Percentiles rank a stretch among this genome's conserved stretches.
phyloP scores from a whole-genome alignment of 495 filamentous ascomycete genomes.

The Aeminium ludgeri region DNA sequence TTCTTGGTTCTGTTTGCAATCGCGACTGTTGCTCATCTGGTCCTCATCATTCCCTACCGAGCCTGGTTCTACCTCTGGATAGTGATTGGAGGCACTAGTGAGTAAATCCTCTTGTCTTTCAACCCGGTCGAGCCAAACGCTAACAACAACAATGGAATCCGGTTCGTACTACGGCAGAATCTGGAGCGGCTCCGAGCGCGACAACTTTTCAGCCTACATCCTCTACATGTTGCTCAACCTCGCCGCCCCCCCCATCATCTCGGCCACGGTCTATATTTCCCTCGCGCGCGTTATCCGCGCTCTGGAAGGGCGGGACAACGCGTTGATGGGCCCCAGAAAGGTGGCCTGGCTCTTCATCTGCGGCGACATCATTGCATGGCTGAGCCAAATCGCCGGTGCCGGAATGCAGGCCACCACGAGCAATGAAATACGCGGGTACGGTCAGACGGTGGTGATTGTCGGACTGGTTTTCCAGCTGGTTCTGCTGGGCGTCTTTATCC shows the following conservation, averaged over 20 bases:
- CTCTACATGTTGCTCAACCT: slow-evolving; percentile 24
- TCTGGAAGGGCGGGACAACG: slow-evolving; percentile 28
- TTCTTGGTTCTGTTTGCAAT: slow-evolving; percentile 11
- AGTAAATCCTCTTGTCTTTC: slow-evolving; percentile 1
- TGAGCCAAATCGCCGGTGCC: slow-evolving; percentile 27
- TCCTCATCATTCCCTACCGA: slow-evolving; percentile 1
- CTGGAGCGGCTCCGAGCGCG: not conserved
- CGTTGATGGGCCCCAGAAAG: slow-evolving; percentile 22
- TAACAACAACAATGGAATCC: slow-evolving; percentile 24
- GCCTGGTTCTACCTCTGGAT: slow-evolving; percentile 11
- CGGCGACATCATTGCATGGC: slow-evolving; percentile 30
- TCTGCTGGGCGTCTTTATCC: slow-evolving; percentile 29
- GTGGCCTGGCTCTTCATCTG: slow-evolving; percentile 31
- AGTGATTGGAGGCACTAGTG: slow-evolving; percentile 9
- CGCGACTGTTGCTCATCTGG: slow-evolving; percentile 2
- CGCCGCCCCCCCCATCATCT: slow-evolving; percentile 26
- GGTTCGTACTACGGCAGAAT: slow-evolving; percentile 29
- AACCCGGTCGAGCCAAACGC: slow-evolving; percentile 15
- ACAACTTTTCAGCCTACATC: slow-evolving; percentile 8
- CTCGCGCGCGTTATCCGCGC: slow-evolving; percentile 26
- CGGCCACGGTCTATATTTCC: slow-evolving; percentile 31
- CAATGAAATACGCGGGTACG: not conserved
- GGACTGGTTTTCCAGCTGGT: slow-evolving; percentile 30
- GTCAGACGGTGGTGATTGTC: slow-evolving; percentile 21
- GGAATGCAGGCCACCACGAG: slow-evolving; percentile 25